Evolutionary conservation across 1,139 yeast genomes (phyloP).

Genomic region (Pneumocystis wakefieldiae): DNA sequence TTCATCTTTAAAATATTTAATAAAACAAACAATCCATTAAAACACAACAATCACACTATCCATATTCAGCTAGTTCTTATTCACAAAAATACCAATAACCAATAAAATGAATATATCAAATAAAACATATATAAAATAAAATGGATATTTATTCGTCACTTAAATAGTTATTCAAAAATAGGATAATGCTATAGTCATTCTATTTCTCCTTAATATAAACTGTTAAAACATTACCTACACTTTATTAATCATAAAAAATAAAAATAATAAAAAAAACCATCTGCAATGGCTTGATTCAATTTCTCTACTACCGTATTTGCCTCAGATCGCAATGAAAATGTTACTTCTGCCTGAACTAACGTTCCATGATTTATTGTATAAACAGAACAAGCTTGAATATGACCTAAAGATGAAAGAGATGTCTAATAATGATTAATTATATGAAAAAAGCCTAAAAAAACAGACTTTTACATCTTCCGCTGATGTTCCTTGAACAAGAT

Average conservation of each 20-base stretch:
- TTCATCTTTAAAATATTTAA: background rate
- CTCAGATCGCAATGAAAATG: conserved; percentile 9
- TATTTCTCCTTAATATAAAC: background rate
- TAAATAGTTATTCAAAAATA: too few relatives aligned
- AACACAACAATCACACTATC: background rate
- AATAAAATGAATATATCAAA: background rate
- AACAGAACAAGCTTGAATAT: conserved; percentile 4
- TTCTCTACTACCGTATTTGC: conserved; percentile 11
- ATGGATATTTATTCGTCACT: background rate
- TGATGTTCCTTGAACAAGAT: conserved; percentile 16
- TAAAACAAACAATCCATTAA: background rate
- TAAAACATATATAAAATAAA: background rate
- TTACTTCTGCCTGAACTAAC: conserved; percentile 9
- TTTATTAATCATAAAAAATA: background rate
- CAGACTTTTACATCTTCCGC: conserved; percentile 14
- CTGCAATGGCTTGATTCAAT: conserved; percentile 14
- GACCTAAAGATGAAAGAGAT: background rate
- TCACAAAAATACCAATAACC: background rate
- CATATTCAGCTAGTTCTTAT: background rate
- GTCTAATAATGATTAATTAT: background rate
- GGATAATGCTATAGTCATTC: background rate
- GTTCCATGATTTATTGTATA: conserved; percentile 3
- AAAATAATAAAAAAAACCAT: conserved; percentile 6
- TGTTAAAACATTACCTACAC: background rate
- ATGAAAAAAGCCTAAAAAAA: conserved; percentile 7